phyloP scores from a whole-genome alignment of 2,329 filamentous ascomycete species.

The Davidsoniella neocaledoniae region DNA sequence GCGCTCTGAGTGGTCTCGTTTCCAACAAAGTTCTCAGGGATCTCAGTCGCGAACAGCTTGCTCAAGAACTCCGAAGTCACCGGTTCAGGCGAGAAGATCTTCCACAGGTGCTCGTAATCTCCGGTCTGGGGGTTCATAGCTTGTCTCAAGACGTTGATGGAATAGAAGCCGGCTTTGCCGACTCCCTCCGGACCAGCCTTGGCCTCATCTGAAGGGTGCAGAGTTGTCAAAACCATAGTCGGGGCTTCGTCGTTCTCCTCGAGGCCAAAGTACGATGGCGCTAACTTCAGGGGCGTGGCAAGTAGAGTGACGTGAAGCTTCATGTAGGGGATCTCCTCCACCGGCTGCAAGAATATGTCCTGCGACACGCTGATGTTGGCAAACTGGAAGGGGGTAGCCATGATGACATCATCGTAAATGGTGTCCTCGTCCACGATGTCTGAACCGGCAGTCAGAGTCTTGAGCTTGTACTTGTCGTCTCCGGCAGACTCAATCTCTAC shows the following conservation, averaged over 20 bases:
- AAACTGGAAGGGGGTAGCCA: slow-evolving; percentile 74
- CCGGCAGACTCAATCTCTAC: slow-evolving; percentile 28
- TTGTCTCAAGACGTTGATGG: slow-evolving; percentile 55
- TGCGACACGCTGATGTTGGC: slow-evolving; percentile 48
- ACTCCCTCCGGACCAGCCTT: slow-evolving; percentile 38
- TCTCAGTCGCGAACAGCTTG: slow-evolving; percentile 30
- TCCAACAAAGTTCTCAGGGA: slow-evolving; percentile 26
- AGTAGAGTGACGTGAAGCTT: slow-evolving; percentile 81
- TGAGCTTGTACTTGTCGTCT: neutral
- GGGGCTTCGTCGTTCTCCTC: slow-evolving; percentile 42
- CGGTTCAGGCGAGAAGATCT: slow-evolving; percentile 43
- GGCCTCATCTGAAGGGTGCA: slow-evolving; percentile 41
- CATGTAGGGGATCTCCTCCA: slow-evolving; percentile 73
- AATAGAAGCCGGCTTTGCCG: slow-evolving; percentile 68
- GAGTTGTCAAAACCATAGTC: slow-evolving; percentile 65
- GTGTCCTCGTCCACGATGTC: slow-evolving; percentile 26
- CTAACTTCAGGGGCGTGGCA: slow-evolving; percentile 57
- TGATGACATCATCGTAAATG: slow-evolving; percentile 61
- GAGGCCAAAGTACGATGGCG: slow-evolving; percentile 55
- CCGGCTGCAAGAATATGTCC: slow-evolving; percentile 48
- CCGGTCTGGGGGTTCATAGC: slow-evolving; percentile 42
- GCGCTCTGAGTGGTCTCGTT: slow-evolving; percentile 20
- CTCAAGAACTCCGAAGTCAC: slow-evolving; percentile 37
- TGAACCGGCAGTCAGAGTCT: neutral
- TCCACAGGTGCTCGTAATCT: slow-evolving; percentile 41